Evolutionary conservation across 345 rosid species (phyloP).

Genomic region (Lenwebbia sp.): DNA sequence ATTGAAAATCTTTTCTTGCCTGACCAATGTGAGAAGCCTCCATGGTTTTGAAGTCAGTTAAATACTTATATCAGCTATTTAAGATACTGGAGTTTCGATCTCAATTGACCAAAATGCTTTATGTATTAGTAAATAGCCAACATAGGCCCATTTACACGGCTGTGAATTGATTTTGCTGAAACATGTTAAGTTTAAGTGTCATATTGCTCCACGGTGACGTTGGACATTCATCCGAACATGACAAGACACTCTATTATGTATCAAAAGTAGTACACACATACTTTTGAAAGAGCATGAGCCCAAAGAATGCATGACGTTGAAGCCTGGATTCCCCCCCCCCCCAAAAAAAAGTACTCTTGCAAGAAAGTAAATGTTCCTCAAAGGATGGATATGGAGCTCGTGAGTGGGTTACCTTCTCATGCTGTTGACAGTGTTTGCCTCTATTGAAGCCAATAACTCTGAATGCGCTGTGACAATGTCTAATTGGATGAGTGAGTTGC

Average conservation of each 20-base stretch:
- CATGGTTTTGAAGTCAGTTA: not conserved
- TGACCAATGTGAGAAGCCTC: not conserved
- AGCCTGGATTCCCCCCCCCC: not conserved
- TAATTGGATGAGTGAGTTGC: not conserved
- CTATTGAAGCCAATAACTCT: not conserved
- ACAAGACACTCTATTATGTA: not conserved
- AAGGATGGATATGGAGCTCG: not conserved
- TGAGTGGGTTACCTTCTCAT: not conserved
- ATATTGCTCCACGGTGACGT: not conserved
- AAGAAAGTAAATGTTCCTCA: not conserved
- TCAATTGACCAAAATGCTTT: not conserved
- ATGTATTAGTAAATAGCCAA: not conserved
- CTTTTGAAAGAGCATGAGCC: not conserved
- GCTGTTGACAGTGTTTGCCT: not conserved
- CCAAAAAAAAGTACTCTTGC: not conserved
- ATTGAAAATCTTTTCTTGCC: not conserved
- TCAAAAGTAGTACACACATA: not conserved
- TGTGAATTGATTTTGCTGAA: not conserved
- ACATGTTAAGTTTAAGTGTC: not conserved
- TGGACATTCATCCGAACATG: not conserved
- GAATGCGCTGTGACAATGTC: not conserved
- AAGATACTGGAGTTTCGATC: not conserved
- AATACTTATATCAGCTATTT: not conserved
- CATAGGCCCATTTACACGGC: not conserved
- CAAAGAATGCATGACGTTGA: not conserved